Base-by-base conservation (phyloP, 1,139 yeast species). In the Saccharomyces hybrid region DNA sequence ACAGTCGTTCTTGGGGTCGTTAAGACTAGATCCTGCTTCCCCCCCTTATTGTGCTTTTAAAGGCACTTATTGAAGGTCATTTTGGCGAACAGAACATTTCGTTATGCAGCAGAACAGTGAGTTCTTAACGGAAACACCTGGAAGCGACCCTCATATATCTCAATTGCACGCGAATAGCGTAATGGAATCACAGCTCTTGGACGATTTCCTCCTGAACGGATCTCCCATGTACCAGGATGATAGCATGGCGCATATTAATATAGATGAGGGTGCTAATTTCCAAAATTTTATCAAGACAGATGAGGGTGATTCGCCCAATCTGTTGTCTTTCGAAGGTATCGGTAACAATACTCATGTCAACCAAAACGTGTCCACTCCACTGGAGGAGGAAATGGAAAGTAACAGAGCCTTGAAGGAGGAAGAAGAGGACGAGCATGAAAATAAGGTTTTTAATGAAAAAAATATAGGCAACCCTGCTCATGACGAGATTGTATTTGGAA, bases 401-500 rank as follows among this genome's bases (percentile, higher is more conserved):
- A 11, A 14, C 42, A 8, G 13, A 16, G 42, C 13, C 8, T 8
- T 14, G 11, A 34, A 34, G 42, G 19, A 34, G 19, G 42, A 34
- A 16, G 42, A 34, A 16, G 42, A 34, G 23, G 11, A 34, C 19
- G 42, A 34, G 23, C 23, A 34, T 11, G 42, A 14, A 6, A 16
- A 34, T 23, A 34, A 14, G 23, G 23, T 16, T 34, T 34, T 34
- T 16, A 16, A 34, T 9, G 19, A 16, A 34, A 34, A 34, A 2
- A 16, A 34, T 11, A 32, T 52, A 8, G 54, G 70, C 62, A 67
- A 55, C 65, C 63, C 53, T 64, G 57, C 61, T 3, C 42, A 34
- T 14, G 42, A 34, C 19, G 42, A 34, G 23, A 51, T 66, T n/a
- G 55, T 55, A 5, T 67, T 66, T 52, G 71, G 71, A 8, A 55